Evolutionary conservation across 2,329 filamentous ascomycete genomes (phyloP), one percentile per base, ranked within the genome.

Genomic region (Exutisphaerella laricina): DNA sequence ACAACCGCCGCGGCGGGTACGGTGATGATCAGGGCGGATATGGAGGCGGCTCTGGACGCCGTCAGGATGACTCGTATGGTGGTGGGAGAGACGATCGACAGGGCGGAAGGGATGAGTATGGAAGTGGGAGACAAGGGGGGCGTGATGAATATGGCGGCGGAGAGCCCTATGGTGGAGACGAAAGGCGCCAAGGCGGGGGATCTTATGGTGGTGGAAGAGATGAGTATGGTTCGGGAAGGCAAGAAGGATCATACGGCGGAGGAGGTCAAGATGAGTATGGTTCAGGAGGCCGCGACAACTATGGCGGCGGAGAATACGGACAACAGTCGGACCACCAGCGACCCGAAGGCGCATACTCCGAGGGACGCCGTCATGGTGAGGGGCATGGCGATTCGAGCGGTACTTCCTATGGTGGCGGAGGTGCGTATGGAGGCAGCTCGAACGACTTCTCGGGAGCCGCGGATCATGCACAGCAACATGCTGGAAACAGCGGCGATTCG

Each of bases 391-490:
- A 66, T 28, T 68, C 65, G 10, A 63, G 63, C 23, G 66, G 67
- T 33, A 70, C 67, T 6, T 61, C 64, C 1, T 70, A 71, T 41
- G 69, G 67, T 35, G 59, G 59, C 21, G 66, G 66, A 10, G 60
- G 61, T 21, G 44, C 39, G 14, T 58, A 65, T 21, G 62, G 63
- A 20, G 63, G 65, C 35, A 54, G 61, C 48, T 66, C 69, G 48
- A 68, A 75, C 50, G 75, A 82, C 53, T 71, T 76, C 58, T 69
- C 67, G 35, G 69, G 70, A 37, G 78, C 78, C 6, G 66, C 70
- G 35, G 61, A 70, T 29, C 74, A 81, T 52, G 80, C 80, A 13
- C 61, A 71, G 20, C 66, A 74, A 42, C 70, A 80, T 54, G 66
- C 74, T 43, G 70, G 70, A n/a, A 59, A 63, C 53, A 67, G 65